Evolutionary conservation across 1,284 basidiomycete genomes (phyloP), one percentile per base, ranked within the genome.

Genomic region (Peniophora sp.): DNA sequence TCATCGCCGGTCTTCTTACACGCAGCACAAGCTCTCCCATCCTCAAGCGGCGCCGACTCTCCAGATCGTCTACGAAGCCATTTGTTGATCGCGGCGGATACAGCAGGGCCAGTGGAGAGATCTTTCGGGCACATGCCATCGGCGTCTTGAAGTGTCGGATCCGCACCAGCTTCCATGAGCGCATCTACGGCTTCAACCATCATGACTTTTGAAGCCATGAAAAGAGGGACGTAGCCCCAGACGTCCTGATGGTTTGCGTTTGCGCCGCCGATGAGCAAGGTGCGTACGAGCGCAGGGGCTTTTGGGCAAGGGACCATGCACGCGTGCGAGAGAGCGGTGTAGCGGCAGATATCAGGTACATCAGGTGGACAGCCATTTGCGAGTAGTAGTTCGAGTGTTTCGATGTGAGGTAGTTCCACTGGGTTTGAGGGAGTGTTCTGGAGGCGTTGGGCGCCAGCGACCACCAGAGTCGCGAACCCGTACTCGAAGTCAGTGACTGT

Each of bases 31-130:
- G 57, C 61, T 54, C 70, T 72, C 52, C 69, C 69, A 17, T 69
- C 68, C 56, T 66, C 27, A 5, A 32, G 59, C 8, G 68, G 71
- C 0, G 67, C 68, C 42, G 64, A 62, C 55, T 69, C 69, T 0
- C 78, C 77, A 1, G 49, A 63, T 3, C 76, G 67, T 50, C 68
- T 73, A 46, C 72, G 61, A 18, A 77, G 66, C 76, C 76, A 79
- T 50, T 70, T 73, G 43, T 63, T 65, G 2, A 81, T 62, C 1
- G 59, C 56, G 15, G 79, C 77, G 0, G 73, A 72, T 3, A 79
- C 68, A 43, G 70, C 52, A 1, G 79, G 68, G 1, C 79, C 77
- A 0, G 73, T 12, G 52, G 59, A 72, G 52, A 66, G 58, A 17
- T 58, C 55, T 12, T 60, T 53, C 1, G 72, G 69, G 0, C 64